These are phyloP conservation scores for Verbascum thapsus DNA, from an alignment of 257 asterid genomes.

Conservation along the genomic window DNA sequence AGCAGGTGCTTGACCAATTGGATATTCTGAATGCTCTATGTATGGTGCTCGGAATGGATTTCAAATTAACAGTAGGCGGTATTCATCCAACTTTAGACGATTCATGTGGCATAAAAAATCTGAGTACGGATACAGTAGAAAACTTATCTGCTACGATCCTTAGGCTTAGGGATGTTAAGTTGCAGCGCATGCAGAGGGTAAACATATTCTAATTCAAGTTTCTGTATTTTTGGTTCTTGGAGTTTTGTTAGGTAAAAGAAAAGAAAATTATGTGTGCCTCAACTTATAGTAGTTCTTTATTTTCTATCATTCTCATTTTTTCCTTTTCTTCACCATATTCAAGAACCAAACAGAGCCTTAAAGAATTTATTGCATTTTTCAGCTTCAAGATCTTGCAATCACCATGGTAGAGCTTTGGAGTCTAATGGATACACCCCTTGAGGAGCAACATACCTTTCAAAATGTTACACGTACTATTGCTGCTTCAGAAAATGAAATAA, in stretches of 20 bases:
- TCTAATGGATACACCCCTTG: conserved; percentile 80
- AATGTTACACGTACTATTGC: conserved; percentile 60
- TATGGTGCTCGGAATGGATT: conserved; percentile 79
- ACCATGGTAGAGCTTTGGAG: conserved; percentile 86
- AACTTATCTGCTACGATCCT: conserved; percentile 49
- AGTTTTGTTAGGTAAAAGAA: no score
- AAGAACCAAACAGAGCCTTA: no score
- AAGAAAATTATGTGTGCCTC: no score
- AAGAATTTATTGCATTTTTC: conserved; percentile 38
- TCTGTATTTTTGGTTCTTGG: no score
- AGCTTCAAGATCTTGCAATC: conserved; percentile 89
- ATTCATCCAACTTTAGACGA: conserved; percentile 68
- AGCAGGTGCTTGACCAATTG: conserved; percentile 60
- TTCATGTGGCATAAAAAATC: conserved; percentile 44
- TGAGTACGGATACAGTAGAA: conserved; percentile 55
- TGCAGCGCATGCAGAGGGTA: conserved; percentile 75
- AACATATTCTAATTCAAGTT: conserved; percentile 17
- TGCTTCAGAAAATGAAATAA: conserved; percentile 73
- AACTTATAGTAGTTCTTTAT: no score
- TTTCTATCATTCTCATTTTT: no score
- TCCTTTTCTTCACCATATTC: no score
- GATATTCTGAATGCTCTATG: conserved; percentile 54
- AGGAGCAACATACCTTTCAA: conserved; percentile 71
- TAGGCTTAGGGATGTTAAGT: conserved; percentile 58
- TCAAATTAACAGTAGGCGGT: conserved; percentile 48